These are phyloP conservation scores for Leersia perrieri DNA, from an alignment of 176 grass and related monocot species.

Conservation along the genomic window DNA sequence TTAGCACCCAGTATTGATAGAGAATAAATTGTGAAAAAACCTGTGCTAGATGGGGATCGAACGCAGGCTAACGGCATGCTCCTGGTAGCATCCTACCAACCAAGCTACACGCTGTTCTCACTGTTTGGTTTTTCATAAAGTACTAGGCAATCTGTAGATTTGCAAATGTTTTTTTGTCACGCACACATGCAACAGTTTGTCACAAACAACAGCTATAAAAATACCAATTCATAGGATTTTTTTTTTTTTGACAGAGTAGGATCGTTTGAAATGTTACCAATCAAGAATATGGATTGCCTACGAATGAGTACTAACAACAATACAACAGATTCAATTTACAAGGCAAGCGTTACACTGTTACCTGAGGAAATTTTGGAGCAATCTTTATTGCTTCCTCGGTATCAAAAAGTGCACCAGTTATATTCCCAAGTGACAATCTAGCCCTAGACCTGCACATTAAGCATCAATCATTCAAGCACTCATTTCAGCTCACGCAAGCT, in stretches of 20 bases:
- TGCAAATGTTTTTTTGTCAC: background rate
- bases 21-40: too few species aligned
- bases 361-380: constrained; percentile 52
- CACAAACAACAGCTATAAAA: background rate
- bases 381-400: constrained; percentile 64
- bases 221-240: background rate
- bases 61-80: too few species aligned
- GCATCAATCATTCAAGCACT: background rate
- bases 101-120: too few species aligned
- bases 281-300: background rate
- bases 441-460: constrained; percentile 61
- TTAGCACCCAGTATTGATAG: too few species aligned
- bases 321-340: background rate
- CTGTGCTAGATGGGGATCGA: too few species aligned
- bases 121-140: background rate
- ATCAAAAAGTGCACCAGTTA: constrained; percentile 49
- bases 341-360: constrained; percentile 29
- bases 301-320: background rate
- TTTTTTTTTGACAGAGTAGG: background rate
- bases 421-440: constrained; percentile 54
- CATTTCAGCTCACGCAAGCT: background rate
- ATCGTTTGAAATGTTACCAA: background rate
- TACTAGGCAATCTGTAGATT: background rate
- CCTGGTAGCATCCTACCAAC: too few species aligned
- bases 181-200: background rate